Evolutionary conservation across 352 stramenopile genomes (phyloP), one percentile per base, ranked within the genome.

Genomic region (Globisporangium canariense): DNA sequence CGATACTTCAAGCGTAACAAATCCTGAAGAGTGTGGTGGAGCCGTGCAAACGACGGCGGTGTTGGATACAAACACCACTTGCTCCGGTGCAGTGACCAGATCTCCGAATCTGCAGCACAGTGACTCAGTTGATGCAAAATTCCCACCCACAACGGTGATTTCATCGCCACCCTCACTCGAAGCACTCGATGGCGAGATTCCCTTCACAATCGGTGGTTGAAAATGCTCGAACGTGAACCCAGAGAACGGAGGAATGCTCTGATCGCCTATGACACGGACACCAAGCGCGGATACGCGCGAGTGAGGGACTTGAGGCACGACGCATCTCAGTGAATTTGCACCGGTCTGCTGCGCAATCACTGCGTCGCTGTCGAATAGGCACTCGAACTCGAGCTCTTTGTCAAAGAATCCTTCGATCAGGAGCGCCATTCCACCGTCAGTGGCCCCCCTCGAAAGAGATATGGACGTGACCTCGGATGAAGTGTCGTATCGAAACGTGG

Each of bases 41-140:
- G 60, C 57, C 9, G 67, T 5, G 30, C 77, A 86, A 11, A 58
- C 49, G 32, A 85, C 64, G 4, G 74, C 63, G 4, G 43, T 74
- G 6, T 58, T 38, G 0, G 75, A 85, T 3, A 86, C 45, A 25
- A 76, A 71, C 8, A n/a, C 46, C 2, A 45, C 63, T 10, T 59
- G 14, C 50, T 56, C 28, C 28, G 7, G 13, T 3, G 28, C 62
- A n/a, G 46, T 49, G 49, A 6, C 6, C 1, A 54, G 57, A 49
- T 80, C 68, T 4, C 75, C 75, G 58, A 88, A 84, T 47, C 67
- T 59, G 36, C 77, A 88, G n/a, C 52, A 51, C 16, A 79, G 11
- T 2, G 52, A 20, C 13, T 43, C 60, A 3, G 67, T 71, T 4
- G 62, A 13, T 16, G 67, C 14, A 7, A 86, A 83, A 8, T 83